A percentile compares a stretch with the other conserved stretches of the same genome.
Evolutionary conservation across 140 eudicot genomes (phyloP).

Genomic region (Erigeron philadelphicus): DNA sequence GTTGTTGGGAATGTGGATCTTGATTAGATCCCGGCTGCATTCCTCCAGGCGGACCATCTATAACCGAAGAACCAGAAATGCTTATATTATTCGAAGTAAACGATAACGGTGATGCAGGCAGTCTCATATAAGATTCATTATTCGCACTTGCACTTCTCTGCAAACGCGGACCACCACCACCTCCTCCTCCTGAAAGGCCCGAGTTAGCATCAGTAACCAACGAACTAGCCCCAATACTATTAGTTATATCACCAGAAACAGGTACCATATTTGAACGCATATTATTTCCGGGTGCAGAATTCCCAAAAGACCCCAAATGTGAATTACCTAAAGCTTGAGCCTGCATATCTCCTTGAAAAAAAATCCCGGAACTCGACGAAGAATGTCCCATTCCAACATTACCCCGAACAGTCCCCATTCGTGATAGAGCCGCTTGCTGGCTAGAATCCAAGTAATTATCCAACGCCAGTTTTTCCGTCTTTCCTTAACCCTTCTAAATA

Average conservation of each 20-base stretch:
- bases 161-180: conserved; percentile 51
- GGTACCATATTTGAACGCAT: conserved; percentile 53
- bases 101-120: conserved; percentile 91
- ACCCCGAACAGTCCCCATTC: conserved; percentile 80
- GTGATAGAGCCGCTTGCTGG: conserved; percentile 54
- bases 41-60: conserved; percentile 59
- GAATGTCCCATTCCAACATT: conserved; percentile 81
- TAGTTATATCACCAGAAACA: conserved; percentile 58
- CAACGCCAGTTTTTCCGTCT: conserved; percentile 48
- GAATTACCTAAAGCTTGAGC: conserved; percentile 62
- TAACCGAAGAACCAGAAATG: conserved; percentile 76
- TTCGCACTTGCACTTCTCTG: conserved; percentile 92
- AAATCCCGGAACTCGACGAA: conserved; percentile 73
- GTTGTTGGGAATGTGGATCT: conserved; percentile 56
- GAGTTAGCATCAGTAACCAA: conserved; percentile 94
- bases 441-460: conserved; percentile 56
- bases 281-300: conserved; percentile 49
- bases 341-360: conserved; percentile 74
- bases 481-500: not conserved
- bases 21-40: conserved; percentile 63
- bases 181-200: conserved; percentile 63
- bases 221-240: conserved; percentile 87
- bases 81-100: conserved; percentile 83
- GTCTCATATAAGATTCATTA: conserved; percentile 76
- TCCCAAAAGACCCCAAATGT: conserved; percentile 65